Evolutionary conservation across 2,329 filamentous ascomycete genomes (phyloP), one percentile per base, ranked within the genome.

Genomic region (Thelonectria discophora): DNA sequence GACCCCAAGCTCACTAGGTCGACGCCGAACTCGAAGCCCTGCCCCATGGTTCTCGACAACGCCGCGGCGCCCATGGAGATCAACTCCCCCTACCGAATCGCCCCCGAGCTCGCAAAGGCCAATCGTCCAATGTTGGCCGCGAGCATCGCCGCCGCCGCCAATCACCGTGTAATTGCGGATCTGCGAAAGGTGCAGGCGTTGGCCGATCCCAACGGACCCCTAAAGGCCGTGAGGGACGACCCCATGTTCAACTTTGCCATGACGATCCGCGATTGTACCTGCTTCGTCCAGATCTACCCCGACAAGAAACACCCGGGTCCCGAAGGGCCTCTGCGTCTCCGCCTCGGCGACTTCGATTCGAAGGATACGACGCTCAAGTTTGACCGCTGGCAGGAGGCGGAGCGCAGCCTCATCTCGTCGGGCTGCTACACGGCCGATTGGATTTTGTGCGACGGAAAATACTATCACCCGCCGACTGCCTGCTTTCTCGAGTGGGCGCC

Each of bases 221-320:
- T 86, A 2, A 67, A 76, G 3, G 77, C 79, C 9, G 73, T 80
- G 48, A 74, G 73, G 2, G 71, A 74, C 3, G 76, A 82, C 37
- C 73, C 77, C 11, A 79, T 84, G 27, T 88, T 91, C 62, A 83
- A 85, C 12, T 80, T 91, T 7, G 90, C 90, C 58, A 94, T 94
- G 91, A 94, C 92, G 3, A 75, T 95, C 66, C 82, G 92, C 51
- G 92, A 95, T 78, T 93, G 91, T 74, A 92, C 90, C 3, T 85
- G 91, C 69, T 93, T 90, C 71, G 79, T 92, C 42, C 86, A 86
- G 69, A 83, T 93, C 58, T 76, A 76, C 45, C 68, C 65, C 15
- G 55, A 63, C 15, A 62, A 61, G 32, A 30, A 62, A 24, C 50
- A 63, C 50, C 46, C 64, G 6, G 62, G 69, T 45, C 48, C 64